Evolutionary conservation across 2,329 filamentous ascomycete species (phyloP), one percentile per base, ranked within the genome.

Genomic region (Fusarium sp.): DNA sequence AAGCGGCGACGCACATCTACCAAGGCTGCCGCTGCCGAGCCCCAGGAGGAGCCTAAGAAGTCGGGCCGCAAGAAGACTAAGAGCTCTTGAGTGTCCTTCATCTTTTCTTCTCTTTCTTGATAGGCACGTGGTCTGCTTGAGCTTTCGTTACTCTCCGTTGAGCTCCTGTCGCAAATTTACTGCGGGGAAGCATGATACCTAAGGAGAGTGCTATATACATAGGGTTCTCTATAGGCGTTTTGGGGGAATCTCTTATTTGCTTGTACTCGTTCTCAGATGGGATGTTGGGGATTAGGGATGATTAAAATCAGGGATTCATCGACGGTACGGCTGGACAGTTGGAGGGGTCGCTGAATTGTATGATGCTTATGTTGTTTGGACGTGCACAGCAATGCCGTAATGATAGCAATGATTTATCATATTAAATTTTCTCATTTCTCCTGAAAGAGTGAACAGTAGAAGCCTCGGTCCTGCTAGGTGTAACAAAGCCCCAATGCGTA

Each of bases 1-100:
- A 91, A 91, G 87, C 85, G 89, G 74, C 87, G 90, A 81, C 83
- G 89, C 65, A 82, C 84, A 14, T 88, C 87, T 8, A 81, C 80
- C 75, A 90, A 90, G 84, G 86, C 83, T 44, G 82, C 83, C 36
- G 87, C 82, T 36, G 87, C 82, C 33, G 87, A 89, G 79, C 82
- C 64, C 82, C 86, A 63, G 72, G 88, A 89, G 78, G 88, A 90
- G 79, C 86, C 86, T 70, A 89, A 89, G 85, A 89, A 89, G 83
- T 87, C 86, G 59, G 84, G 84, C 72, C 86, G 86, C 78, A 89
- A 89, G 86, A 89, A 89, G 87, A 84, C 82, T 83, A 83, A 83
- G 81, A 81, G 78, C 76, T 79, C 79, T 75, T 81, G 75, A 77
- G 66, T 54, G 58, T 68, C 60, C 61, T 61, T 46, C 50, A 53